Percentiles rank a stretch among this genome's conserved stretches.
These are phyloP conservation scores for Emydomyces testavorans DNA, from an alignment of 2,329 filamentous ascomycete genomes.

Conservation along the genomic window DNA sequence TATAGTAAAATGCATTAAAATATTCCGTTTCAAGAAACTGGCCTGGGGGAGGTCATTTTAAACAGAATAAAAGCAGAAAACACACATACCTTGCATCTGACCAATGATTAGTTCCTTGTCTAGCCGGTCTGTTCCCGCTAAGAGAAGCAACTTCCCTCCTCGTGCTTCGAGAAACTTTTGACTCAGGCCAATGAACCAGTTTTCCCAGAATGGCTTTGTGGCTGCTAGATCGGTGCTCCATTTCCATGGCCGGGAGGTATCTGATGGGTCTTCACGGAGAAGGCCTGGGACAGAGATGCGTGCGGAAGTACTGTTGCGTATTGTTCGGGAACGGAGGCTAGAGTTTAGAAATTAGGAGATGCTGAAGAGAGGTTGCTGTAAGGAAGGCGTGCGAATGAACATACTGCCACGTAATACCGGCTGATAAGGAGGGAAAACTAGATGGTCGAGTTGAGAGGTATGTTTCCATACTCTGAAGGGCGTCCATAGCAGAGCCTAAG, in stretches of 20 bases:
- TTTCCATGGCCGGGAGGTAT: conserved; percentile 49
- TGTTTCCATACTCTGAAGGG: conserved; percentile 83
- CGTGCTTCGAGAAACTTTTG: conserved; percentile 71
- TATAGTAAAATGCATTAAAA: conserved; percentile 11
- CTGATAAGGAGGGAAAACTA: conserved; percentile 63
- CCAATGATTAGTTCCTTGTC: conserved; percentile 91
- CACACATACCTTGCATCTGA: conserved; percentile 74
- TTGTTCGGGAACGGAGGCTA: conserved; percentile 65
- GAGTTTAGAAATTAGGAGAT: not conserved
- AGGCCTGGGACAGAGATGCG: conserved; percentile 76
- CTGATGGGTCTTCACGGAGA: conserved; percentile 41
- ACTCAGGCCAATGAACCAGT: conserved; percentile 82
- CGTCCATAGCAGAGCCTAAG: conserved; percentile 76
- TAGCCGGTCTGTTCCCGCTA: conserved; percentile 79
- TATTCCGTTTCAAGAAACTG: not conserved
- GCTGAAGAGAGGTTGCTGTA: not conserved
- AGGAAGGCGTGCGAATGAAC: conserved; percentile 17
- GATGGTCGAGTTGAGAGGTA: conserved; percentile 73
- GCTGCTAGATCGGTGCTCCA: conserved; percentile 78
- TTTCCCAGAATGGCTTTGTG: conserved; percentile 86
- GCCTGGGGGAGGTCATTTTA: not conserved
- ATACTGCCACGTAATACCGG: conserved; percentile 83
- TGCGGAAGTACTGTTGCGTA: conserved; percentile 74
- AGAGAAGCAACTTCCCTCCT: conserved; percentile 71
- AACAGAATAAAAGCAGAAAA: not conserved